Evolutionary conservation across 192 early-diverging fungal species (phyloP).

Genomic region (Funneliformis geosporum): DNA sequence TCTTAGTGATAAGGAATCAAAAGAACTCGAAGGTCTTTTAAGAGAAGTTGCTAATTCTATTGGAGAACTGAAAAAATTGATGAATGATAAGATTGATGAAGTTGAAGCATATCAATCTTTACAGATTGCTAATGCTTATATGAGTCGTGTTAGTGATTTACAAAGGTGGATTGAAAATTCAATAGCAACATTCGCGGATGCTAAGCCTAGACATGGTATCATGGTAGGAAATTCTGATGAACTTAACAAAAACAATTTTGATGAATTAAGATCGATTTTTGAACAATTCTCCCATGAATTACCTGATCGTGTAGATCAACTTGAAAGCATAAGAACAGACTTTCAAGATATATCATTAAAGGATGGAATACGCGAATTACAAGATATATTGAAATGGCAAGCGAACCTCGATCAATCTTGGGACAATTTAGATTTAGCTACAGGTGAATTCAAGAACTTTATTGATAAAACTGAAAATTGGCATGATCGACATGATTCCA

Average conservation of each 20-base stretch:
- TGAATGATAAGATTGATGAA: conserved; percentile 26
- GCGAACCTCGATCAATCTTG: not conserved
- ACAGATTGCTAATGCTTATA: conserved; percentile 20
- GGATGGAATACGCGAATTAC: conserved; percentile 25
- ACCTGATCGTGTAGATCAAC: not conserved
- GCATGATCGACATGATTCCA: conserved; percentile 11
- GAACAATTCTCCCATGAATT: conserved; percentile 24
- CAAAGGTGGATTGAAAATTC: conserved; percentile 22
- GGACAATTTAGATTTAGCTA: conserved; percentile 11
- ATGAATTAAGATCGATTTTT: not conserved
- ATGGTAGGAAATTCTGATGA: conserved; percentile 15
- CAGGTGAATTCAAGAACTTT: conserved; percentile 13
- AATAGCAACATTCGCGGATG: not conserved
- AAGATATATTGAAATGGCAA: conserved; percentile 17
- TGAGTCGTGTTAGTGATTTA: conserved; percentile 16
- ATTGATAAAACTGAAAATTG: conserved; percentile 5
- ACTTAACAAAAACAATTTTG: conserved; percentile 17
- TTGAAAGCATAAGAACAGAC: conserved; percentile 24
- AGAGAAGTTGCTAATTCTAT: conserved; percentile 8
- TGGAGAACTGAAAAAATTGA: not conserved
- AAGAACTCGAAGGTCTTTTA: not conserved
- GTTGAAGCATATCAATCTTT: conserved; percentile 25
- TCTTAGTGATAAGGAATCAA: conserved; percentile 25
- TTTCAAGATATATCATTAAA: conserved; percentile 14
- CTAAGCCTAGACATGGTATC: conserved; percentile 8